These are phyloP conservation scores for Phytophthora ramorum DNA, from an alignment of 352 stramenopile genomes.

Conservation along the genomic window DNA sequence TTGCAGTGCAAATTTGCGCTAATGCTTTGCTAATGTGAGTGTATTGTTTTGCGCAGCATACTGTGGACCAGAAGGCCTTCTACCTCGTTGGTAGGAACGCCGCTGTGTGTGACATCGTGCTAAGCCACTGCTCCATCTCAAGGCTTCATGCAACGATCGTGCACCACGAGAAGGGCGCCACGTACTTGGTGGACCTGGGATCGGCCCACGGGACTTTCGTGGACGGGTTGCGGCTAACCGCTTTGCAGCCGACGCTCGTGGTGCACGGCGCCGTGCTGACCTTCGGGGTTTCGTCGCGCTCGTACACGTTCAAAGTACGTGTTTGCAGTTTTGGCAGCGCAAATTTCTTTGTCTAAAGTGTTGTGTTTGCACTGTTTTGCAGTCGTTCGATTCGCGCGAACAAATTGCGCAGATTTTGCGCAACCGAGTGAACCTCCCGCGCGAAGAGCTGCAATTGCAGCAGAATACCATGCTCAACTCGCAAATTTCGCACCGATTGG, in stretches of 20 bases:
- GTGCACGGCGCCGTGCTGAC: slow-evolving; percentile 67
- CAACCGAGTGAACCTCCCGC: slow-evolving; percentile 56
- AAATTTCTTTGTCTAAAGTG: not conserved
- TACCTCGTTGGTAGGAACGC: slow-evolving; percentile 84
- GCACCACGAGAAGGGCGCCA: slow-evolving; percentile 76
- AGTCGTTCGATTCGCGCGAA: slow-evolving; percentile 76
- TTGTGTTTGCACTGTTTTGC: slow-evolving; percentile 13
- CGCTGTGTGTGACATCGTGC: slow-evolving; percentile 78
- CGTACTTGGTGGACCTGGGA: slow-evolving; percentile 80
- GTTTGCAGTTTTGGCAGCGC: not conserved
- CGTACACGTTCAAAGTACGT: slow-evolving; percentile 79
- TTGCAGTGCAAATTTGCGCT: not conserved
- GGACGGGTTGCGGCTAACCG: slow-evolving; percentile 62
- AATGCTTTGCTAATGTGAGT: not conserved
- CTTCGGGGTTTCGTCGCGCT: slow-evolving; percentile 81
- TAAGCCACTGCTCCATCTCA: slow-evolving; percentile 88
- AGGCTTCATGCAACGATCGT: slow-evolving; percentile 76
- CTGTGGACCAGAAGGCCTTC: slow-evolving; percentile 77
- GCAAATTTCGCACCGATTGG: slow-evolving; percentile 77
- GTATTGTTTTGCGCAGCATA: slow-evolving; percentile 50
- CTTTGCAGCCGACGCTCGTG: slow-evolving; percentile 77
- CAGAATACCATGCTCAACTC: slow-evolving; percentile 86
- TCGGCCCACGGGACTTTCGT: slow-evolving; percentile 85
- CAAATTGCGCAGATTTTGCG: slow-evolving; percentile 73
- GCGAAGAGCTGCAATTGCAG: slow-evolving; percentile 68